phyloP scores from a whole-genome alignment of 139 green algal genomes.

The Diplosphaera chodatii region DNA sequence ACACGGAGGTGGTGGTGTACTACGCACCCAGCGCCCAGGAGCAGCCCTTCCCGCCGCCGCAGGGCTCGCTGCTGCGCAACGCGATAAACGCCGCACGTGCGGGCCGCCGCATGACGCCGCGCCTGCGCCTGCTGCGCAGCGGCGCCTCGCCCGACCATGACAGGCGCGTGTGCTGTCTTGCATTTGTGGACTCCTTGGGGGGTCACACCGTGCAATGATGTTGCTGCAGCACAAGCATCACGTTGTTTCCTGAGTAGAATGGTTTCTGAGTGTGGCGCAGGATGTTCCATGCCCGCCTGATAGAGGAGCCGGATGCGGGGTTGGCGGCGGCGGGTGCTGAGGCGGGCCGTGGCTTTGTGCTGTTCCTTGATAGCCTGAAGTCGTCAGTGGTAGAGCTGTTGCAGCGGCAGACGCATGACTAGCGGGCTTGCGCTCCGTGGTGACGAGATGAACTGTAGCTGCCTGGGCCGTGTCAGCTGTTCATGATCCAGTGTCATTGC shows the following conservation, averaged over 20 bases:
- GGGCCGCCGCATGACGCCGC: conserved; percentile 48
- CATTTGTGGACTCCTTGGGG: too few relatives aligned
- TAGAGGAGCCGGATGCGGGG: conserved; percentile 15
- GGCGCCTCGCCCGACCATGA: conserved; percentile 1
- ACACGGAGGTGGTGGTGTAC: conserved; percentile 33
- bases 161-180: not conserved
- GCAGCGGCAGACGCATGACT: too few relatives aligned
- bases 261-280: not conserved
- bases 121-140: conserved; percentile 47
- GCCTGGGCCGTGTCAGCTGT: too few relatives aligned
- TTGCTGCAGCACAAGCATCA: conserved; percentile 3
- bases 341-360: conserved; percentile 28
- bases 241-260: not conserved
- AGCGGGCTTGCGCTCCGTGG: too few relatives aligned
- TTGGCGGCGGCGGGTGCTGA: not conserved
- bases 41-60: conserved; percentile 64
- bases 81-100: conserved; percentile 42
- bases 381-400: conserved; percentile 15
- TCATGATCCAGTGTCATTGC: too few relatives aligned
- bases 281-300: conserved; percentile 4
- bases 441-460: too few relatives aligned
- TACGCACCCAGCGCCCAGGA: conserved; percentile 26
- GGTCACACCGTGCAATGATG: not conserved
- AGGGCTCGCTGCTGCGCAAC: conserved; percentile 34
- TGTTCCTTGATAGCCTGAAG: conserved; percentile 44